Conservation (phyloP, 305 asterid species). For the Solanum hybrid region DNA sequence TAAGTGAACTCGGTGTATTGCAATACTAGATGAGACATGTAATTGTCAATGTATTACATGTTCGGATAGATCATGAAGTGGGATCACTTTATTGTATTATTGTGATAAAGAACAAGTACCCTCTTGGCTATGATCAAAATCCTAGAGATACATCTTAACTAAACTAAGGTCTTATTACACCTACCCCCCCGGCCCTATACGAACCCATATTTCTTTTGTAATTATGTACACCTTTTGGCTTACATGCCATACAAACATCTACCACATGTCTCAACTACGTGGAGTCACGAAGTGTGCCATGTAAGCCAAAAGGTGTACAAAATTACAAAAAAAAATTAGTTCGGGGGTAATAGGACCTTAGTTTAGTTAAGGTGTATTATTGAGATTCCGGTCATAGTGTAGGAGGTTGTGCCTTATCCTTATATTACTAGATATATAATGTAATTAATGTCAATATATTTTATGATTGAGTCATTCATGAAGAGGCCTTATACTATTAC, state of each 20-base stretch:
- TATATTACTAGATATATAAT: background rate
- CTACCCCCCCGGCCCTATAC: background rate
- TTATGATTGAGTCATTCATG: background rate
- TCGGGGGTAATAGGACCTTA: background rate
- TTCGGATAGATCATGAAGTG: no score
- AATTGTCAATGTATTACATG: no score
- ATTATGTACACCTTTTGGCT: background rate
- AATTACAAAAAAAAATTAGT: background rate
- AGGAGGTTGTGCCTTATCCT: background rate
- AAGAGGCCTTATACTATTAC: background rate
- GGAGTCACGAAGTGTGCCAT: background rate
- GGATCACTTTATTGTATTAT: background rate
- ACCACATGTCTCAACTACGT: background rate
- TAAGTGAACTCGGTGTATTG: no score
- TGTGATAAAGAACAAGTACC: background rate
- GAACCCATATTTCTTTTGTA: background rate
- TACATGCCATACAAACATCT: background rate
- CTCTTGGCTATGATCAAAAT: no score
- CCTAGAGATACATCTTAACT: background rate
- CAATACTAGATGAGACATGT: no score
- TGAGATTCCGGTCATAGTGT: background rate
- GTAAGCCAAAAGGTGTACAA: background rate
- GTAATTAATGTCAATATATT: background rate
- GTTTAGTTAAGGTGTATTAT: background rate
- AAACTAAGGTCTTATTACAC: background rate